Conservation (phyloP, 73 alveolate genomes). For the Uronychia setigera region DNA sequence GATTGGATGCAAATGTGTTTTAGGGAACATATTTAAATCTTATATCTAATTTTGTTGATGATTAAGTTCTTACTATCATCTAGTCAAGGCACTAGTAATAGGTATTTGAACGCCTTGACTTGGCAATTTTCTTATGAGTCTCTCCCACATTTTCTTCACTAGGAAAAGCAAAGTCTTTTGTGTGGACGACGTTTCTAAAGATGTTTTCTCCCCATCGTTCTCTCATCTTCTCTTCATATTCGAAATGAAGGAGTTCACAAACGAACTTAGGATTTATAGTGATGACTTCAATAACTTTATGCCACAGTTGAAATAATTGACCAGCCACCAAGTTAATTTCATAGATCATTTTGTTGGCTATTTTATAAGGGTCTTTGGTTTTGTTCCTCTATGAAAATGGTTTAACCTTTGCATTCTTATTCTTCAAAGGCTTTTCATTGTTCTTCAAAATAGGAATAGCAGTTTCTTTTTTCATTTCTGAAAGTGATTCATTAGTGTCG, state of each 20-base stretch:
- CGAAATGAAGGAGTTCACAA: slow-evolving; percentile 33
- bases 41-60: slow-evolving; percentile 48
- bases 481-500: slow-evolving; percentile 24
- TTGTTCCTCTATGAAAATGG: slow-evolving; percentile 49
- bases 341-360: slow-evolving; percentile 36
- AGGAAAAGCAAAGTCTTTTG: slow-evolving; percentile 74
- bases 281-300: slow-evolving; percentile 36
- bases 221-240: slow-evolving; percentile 58
- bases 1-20: slow-evolving; percentile 70
- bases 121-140: slow-evolving; percentile 65
- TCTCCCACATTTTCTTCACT: slow-evolving; percentile 81
- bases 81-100: slow-evolving; percentile 11
- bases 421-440: slow-evolving; percentile 16
- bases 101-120: slow-evolving; percentile 24
- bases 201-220: slow-evolving; percentile 59
- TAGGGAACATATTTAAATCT: slow-evolving; percentile 70
- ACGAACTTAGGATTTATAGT: slow-evolving; percentile 56
- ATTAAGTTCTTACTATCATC: not conserved
- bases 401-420: slow-evolving; percentile 13
- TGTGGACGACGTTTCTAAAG: slow-evolving; percentile 61
- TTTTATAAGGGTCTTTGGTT: slow-evolving; percentile 32
- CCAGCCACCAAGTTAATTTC: slow-evolving; percentile 54
- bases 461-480: slow-evolving; percentile 41
- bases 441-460: slow-evolving; percentile 45
- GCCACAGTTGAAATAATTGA: slow-evolving; percentile 65